A percentile compares a stretch with the other conserved stretches of the same genome.
Conservation (phyloP, 2,329 filamentous ascomycete species). For the Colletotrichum truncatum region DNA sequence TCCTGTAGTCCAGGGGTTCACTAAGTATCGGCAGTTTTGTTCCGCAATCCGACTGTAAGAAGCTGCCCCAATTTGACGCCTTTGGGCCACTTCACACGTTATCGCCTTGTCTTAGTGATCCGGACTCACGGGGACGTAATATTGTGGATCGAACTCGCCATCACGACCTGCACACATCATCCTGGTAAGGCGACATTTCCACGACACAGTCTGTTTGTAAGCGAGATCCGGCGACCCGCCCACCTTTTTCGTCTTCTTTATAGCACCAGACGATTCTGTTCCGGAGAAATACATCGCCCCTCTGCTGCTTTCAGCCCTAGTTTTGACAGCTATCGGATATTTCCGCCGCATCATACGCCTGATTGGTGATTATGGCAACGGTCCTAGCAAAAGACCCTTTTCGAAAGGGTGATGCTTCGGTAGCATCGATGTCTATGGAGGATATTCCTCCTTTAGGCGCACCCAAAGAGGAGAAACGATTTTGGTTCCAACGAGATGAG, state of each 20-base stretch:
- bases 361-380: constrained; percentile 20
- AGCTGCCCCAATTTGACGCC: too few relatives aligned
- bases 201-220: too few relatives aligned
- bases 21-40: too few relatives aligned
- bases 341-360: neutral
- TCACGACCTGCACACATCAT: neutral
- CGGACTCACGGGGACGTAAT: constrained; percentile 12
- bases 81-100: too few relatives aligned
- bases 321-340: neutral
- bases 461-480: constrained; percentile 37
- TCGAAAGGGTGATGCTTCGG: neutral
- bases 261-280: neutral
- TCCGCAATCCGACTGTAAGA: too few relatives aligned
- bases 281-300: neutral
- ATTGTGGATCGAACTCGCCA: constrained; percentile 20
- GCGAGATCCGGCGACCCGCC: constrained; percentile 13
- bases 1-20: too few relatives aligned
- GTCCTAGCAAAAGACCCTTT: constrained; percentile 25
- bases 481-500: constrained; percentile 44
- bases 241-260: neutral
- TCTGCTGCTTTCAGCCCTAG: neutral
- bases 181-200: neutral
- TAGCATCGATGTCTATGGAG: constrained; percentile 29
- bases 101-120: too few relatives aligned
- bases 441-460: constrained; percentile 36